A percentile compares a stretch with the other conserved stretches of the same genome.
phyloP scores from a whole-genome alignment of 257 asterid genomes.

The Salvia hispanica region DNA sequence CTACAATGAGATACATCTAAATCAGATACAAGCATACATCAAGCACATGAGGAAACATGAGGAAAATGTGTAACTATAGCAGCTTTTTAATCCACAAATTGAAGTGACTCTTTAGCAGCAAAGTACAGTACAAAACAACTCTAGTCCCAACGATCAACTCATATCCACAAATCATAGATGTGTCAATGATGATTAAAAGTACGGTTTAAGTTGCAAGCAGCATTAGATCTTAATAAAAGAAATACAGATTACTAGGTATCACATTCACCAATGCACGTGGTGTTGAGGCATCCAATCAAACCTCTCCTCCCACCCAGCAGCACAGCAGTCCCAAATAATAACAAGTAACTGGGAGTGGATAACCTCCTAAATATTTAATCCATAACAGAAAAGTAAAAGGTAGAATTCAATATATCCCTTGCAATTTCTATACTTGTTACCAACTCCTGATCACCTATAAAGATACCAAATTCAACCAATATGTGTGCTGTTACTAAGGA shows the following conservation, averaged over 20 bases:
- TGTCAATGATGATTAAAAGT: slow-evolving; percentile 5
- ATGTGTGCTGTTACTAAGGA: not conserved
- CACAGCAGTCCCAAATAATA: slow-evolving; percentile 14
- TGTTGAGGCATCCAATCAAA: not conserved
- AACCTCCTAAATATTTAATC: not conserved
- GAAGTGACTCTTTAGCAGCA: slow-evolving; percentile 15
- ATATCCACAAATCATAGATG: slow-evolving; percentile 13
- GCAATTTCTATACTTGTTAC: no score
- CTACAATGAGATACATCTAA: slow-evolving; percentile 45
- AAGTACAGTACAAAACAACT: slow-evolving; percentile 15
- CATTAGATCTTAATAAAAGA: slow-evolving; percentile 2
- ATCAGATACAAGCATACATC: slow-evolving; percentile 16
- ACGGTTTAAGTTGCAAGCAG: slow-evolving; percentile 17
- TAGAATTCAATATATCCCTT: no score
- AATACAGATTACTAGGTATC: no score
- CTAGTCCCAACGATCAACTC: not conserved
- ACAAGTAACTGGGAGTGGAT: not conserved
- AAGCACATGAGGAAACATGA: slow-evolving; percentile 16
- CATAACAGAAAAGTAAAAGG: not conserved
- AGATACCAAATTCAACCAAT: slow-evolving; percentile 3
- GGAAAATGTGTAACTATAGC: slow-evolving; percentile 16
- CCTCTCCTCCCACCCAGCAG: slow-evolving; percentile 3
- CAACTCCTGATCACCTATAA: slow-evolving; percentile 15
- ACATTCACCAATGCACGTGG: not conserved
- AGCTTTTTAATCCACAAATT: slow-evolving; percentile 1